phyloP scores from a whole-genome alignment of 225 moss, liverwort and hornwort genomes.

The Rhytidiadelphus loreus region DNA sequence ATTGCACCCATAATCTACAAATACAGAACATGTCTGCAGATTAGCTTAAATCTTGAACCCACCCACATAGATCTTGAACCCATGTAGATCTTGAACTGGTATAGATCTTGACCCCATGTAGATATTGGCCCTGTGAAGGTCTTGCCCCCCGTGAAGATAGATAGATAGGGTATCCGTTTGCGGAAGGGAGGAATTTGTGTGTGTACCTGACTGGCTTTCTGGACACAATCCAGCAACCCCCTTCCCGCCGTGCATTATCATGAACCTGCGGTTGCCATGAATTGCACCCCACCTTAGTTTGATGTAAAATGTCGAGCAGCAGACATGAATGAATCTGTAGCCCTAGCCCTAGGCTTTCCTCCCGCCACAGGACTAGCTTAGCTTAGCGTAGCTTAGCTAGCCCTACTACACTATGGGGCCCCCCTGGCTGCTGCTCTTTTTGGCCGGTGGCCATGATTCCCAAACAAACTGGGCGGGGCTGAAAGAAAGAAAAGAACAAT shows the following conservation, averaged over 20 bases:
- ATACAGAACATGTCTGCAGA: fast-evolving
- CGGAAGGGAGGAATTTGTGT: too few relatives aligned
- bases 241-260: not conserved
- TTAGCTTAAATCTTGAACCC: not conserved
- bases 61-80: too few relatives aligned
- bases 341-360: not conserved
- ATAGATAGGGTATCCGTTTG: too few relatives aligned
- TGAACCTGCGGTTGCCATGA: not conserved
- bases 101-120: too few relatives aligned
- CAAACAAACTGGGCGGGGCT: not conserved
- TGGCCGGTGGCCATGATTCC: conserved; percentile 27
- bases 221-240: not conserved
- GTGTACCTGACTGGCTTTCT: not conserved
- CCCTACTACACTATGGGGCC: not conserved
- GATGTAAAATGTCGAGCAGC: not conserved
- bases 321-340: not conserved
- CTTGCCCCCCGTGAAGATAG: too few relatives aligned
- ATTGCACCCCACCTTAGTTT: not conserved
- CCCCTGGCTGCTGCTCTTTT: not conserved
- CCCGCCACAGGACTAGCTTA: not conserved
- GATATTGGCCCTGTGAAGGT: too few relatives aligned
- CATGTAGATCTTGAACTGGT: too few relatives aligned
- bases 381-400: too few relatives aligned
- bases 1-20: too few relatives aligned
- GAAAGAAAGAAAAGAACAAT: not conserved